Base-by-base conservation (phyloP, 1,284 basidiomycete genomes). In the Rugosomyces carneus region DNA sequence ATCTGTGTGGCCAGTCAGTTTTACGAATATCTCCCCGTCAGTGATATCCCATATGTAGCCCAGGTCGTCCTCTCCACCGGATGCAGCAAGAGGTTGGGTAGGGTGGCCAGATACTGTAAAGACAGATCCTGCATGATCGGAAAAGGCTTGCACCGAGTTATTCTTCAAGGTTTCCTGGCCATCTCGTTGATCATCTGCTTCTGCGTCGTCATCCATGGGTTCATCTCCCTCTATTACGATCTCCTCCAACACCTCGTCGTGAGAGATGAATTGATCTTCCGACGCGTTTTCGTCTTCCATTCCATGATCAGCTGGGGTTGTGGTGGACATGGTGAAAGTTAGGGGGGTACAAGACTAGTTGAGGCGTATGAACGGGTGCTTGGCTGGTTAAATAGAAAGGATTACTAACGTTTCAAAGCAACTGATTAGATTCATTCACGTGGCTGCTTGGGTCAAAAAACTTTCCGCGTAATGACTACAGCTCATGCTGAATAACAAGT, bases 1-100 rank as follows among this genome's bases (percentile, higher is more conserved):
- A 63, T 99, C 96, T 5, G 82, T 82, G 66, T 99, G 95, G 1
- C 95, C 95, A 0, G 84, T 86, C 41, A 99, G 76, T 61, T 84
- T 87, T 39, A 84, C 84, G 35, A 98, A 74, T 51, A 85, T 71
- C 54, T 89, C 81, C 11, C 92, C 91, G 37, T 83, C 81, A 1
- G 85, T 85, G 34, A 90, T 83, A 55, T 93, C 84, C 87, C 93
- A 99, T 57, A 99, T 80, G 68, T 92, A 97, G 24, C 89, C 96
- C 0, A 89, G 66, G 63, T 99, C 95, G 64, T 99, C 96, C 66
- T 96, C 93, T 27, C 93, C 95, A 24, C 96, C 96, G 1, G 91
- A 93, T 20, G 84, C 84, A 3, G 90, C 93, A 26, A 98, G 72
- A 1, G 89, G 82, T 45, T 88, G 81, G 24, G 84, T 83, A 0